Percentiles rank a stretch among this genome's conserved stretches.
Conservation (phyloP, 2,329 filamentous ascomycete genomes). For the Trichoderma aggressivum region DNA sequence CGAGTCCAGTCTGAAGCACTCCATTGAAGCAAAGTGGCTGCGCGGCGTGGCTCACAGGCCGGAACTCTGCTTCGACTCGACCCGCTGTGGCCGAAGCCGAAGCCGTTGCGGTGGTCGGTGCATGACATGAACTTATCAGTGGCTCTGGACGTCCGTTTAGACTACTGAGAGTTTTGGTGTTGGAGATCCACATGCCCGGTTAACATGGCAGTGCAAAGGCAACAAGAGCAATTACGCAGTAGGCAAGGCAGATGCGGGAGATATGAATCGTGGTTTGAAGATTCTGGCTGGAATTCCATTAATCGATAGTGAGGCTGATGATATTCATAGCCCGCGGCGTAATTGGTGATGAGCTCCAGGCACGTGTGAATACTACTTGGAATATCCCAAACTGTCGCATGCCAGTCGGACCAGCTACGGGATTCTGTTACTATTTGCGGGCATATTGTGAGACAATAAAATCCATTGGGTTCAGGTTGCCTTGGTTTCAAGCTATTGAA, state of each 20-base stretch:
- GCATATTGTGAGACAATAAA: constrained; percentile 1
- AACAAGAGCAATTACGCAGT: neutral
- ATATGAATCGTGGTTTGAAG: neutral
- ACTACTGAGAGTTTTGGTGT: neutral
- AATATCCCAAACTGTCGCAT: neutral
- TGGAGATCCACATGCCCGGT: neutral
- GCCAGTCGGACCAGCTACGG: neutral
- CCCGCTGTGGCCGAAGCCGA: constrained; percentile 4
- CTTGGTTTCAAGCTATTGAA: neutral
- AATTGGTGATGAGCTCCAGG: neutral
- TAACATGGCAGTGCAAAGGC: neutral
- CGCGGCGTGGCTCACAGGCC: constrained; percentile 1
- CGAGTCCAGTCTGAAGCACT: neutral
- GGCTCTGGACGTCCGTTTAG: neutral
- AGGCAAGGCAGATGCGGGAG: neutral
- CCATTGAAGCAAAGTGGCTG: neutral
- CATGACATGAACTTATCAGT: too few species aligned
- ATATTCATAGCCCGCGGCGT: neutral
- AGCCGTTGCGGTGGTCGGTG: neutral
- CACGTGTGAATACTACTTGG: neutral
- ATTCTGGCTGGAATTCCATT: neutral
- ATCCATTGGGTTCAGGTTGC: neutral
- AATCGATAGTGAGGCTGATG: neutral
- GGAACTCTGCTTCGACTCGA: neutral
- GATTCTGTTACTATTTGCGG: constrained; percentile 1